Conservation (phyloP, 176 grass and related monocot genomes). For the Elaeis guineensis region DNA sequence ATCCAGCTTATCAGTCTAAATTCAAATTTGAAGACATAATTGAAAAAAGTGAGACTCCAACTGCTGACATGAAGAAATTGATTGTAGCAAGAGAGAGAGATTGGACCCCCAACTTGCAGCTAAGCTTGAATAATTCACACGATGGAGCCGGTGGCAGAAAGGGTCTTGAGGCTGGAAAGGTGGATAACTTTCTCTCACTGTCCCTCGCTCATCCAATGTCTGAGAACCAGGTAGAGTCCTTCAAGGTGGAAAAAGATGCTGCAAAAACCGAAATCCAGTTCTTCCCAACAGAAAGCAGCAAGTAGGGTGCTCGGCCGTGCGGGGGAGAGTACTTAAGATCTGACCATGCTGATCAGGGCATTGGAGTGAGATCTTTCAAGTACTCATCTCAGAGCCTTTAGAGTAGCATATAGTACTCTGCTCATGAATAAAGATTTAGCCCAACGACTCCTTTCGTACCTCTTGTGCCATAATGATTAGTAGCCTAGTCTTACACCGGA, state of each 20-base stretch:
- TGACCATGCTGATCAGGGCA: constrained; percentile 99
- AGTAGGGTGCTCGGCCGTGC: constrained; percentile 28
- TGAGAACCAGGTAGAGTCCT: background rate
- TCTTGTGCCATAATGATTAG: background rate
- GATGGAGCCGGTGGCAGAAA: constrained; percentile 10
- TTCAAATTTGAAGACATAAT: constrained; percentile 7
- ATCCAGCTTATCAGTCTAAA: background rate
- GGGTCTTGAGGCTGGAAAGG: constrained; percentile 18
- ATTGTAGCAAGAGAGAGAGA: constrained; percentile 12
- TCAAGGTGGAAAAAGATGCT: background rate
- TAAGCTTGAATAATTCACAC: constrained; percentile 37
- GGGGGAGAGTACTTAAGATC: constrained; percentile 99
- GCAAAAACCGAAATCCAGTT: constrained; percentile 10
- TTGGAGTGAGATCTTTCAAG: constrained; percentile 99
- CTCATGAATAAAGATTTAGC: constrained; percentile 3
- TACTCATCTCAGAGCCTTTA: constrained; percentile 65
- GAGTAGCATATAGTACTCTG: background rate
- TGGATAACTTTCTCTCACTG: constrained; percentile 42
- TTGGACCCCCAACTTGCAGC: constrained; percentile 38
- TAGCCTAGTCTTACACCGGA: background rate
- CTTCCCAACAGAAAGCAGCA: constrained; percentile 42
- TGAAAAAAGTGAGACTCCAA: constrained; percentile 4
- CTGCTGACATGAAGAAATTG: constrained; percentile 22
- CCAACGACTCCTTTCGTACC: background rate
- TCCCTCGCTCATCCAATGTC: constrained; percentile 41